Evolutionary conservation across 768 basidiomycete genomes (phyloP), one percentile per base, ranked within the genome.

Genomic region (Polyporus arcularius): DNA sequence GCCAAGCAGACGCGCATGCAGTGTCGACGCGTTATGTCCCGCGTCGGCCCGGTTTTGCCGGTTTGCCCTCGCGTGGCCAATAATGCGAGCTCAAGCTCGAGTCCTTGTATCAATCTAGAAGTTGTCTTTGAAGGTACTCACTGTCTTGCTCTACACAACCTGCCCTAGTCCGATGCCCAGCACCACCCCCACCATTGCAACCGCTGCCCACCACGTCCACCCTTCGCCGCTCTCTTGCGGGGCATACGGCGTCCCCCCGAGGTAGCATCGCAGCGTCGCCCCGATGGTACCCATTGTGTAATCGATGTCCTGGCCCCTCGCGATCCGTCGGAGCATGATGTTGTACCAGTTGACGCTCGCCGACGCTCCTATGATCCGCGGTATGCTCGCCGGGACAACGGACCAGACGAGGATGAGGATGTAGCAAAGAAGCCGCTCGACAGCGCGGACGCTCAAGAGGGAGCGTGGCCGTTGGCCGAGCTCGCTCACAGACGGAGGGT

Each of bases 331-430:
- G 70, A 94, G 83, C 63, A 76, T 75, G 18, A 88, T 75, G 16
- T 71, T 70, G 72, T 92, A 89, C 90, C 90, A 92, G 4, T 88
- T 83, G 72, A 85, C 76, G 18, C 72, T 74, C 9, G 80, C 71
- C 0, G 88, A 83, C 1, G 87, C 89, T 0, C 92, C 90, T 14
- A 92, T 69, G 5, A 94, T 71, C 40, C 78, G 79, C 28, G 91
- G 78, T 15, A 78, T 74, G 42, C 59, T 48, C 3, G 80, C 76
- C 4, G 86, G 55, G 40, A 72, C 68, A 70, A 40, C 39, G 52
- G 30, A 11, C 66, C 66, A 69, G 9, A 64, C 16, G 2, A 43
- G 16, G 11, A 35, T 6, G 16, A 71, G 28, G 65, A 75, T 2
- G 55, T 46, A 32, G 35, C 58, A 12, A 57, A 55, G 4, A 14